These are phyloP conservation scores for Tetramitus jugosus DNA, from an alignment of 208 protist species.

Conservation along the genomic window DNA sequence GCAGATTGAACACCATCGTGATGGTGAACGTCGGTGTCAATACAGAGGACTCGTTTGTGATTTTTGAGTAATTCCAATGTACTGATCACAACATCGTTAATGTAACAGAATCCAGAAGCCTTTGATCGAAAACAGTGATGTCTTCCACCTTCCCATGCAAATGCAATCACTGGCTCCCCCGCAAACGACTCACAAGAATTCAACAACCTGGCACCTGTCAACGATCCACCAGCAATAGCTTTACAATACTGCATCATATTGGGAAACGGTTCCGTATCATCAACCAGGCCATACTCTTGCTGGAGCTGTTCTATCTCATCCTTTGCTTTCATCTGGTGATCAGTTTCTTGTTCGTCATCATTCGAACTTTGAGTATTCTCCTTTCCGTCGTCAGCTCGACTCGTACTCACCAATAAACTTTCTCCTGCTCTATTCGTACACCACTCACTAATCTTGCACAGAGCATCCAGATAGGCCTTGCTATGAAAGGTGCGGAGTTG, in stretches of 20 bases:
- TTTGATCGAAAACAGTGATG: slow-evolving; percentile 87
- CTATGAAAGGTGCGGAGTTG: not conserved
- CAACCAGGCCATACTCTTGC: not conserved
- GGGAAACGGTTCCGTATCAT: not conserved
- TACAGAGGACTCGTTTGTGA: not conserved
- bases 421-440: no score
- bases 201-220: not conserved
- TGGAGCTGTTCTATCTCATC: no score
- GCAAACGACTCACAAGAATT: not conserved
- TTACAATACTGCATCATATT: not conserved
- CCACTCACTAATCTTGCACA: not conserved
- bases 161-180: not conserved
- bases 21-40: slow-evolving; percentile 62
- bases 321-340: no score
- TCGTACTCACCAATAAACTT: no score
- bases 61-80: slow-evolving; percentile 94
- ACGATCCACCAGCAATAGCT: no score
- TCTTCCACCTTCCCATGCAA: slow-evolving; percentile 55
- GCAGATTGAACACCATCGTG: slow-evolving; percentile 84
- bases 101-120: slow-evolving; percentile 98
- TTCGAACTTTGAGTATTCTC: not conserved
- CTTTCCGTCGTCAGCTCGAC: no score
- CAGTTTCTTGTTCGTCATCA: not conserved
- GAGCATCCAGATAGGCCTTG: not conserved
- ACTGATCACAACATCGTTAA: slow-evolving; percentile 98